Conservation (phyloP, 2,329 filamentous ascomycete genomes). For the Hypoxylon rubiginosum region DNA sequence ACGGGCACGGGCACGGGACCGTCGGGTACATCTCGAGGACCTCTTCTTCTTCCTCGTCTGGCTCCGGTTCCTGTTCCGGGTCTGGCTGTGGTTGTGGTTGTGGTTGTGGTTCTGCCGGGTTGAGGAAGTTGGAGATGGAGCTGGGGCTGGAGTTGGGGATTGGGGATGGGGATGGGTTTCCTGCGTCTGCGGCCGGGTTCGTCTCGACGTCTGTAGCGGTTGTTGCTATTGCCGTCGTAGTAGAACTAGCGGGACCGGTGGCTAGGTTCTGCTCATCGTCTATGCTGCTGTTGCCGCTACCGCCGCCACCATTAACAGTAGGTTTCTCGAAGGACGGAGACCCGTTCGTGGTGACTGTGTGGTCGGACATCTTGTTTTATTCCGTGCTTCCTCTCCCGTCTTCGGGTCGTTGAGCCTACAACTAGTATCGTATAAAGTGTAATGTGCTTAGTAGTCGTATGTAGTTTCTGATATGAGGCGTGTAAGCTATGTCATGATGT, state of each 20-base stretch:
- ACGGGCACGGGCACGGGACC: constrained; percentile 31
- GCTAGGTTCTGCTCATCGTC: not conserved
- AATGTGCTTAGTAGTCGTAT: not conserved
- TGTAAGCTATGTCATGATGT: not conserved
- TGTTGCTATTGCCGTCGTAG: not conserved
- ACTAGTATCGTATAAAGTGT: not conserved
- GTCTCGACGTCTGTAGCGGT: too few species aligned
- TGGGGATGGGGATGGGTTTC: too few species aligned
- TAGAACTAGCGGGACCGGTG: too few species aligned
- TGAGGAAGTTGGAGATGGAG: too few species aligned
- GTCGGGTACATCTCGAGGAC: constrained; percentile 1
- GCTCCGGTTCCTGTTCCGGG: not conserved
- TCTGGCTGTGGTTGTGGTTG: too few species aligned
- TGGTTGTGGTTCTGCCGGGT: too few species aligned
- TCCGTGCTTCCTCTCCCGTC: not conserved
- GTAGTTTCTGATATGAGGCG: not conserved
- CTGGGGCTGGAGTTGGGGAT: too few species aligned
- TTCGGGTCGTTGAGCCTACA: not conserved
- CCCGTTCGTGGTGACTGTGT: not conserved
- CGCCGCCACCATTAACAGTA: not conserved
- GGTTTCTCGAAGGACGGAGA: not conserved
- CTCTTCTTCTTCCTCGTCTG: not conserved
- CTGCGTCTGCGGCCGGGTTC: too few species aligned
- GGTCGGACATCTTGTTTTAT: not conserved
- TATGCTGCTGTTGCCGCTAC: not conserved